Evolutionary conservation across 495 filamentous ascomycete species (phyloP).

Genomic region (Hypoxylon fragiforme): DNA sequence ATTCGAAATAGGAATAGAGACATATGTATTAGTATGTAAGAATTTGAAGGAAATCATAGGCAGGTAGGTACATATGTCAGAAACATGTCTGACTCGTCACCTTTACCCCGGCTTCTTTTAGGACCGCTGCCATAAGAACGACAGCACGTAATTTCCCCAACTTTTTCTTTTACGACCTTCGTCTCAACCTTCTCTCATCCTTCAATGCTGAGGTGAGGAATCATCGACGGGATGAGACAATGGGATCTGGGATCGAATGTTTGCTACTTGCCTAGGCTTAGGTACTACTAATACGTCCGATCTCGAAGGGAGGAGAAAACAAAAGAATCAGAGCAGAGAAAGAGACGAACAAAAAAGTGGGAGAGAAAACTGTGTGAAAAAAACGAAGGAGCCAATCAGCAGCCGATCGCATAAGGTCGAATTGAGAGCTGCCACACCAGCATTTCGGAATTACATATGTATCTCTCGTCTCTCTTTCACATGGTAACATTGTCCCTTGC

Average conservation of each 20-base stretch:
- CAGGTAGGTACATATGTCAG: too few species aligned
- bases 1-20: neutral
- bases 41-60: neutral
- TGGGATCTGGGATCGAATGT: constrained; percentile 1
- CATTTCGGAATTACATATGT: constrained; percentile 1
- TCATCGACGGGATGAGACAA: neutral
- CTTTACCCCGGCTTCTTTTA: too few species aligned
- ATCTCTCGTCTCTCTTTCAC: neutral
- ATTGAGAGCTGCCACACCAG: constrained; percentile 33
- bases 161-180: too few species aligned
- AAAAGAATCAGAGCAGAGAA: constrained; percentile 1
- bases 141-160: neutral
- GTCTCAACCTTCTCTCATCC: constrained; percentile 1
- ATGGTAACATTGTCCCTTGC: constrained; percentile 30
- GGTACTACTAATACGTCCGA: too few species aligned
- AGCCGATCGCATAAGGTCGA: constrained; percentile 24
- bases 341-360: too few species aligned
- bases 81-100: too few species aligned
- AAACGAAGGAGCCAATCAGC: constrained; percentile 24
- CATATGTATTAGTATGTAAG: neutral
- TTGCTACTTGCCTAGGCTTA: too few species aligned
- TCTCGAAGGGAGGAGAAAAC: too few species aligned
- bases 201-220: constrained; percentile 6
- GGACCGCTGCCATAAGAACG: too few species aligned
- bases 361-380: too few species aligned